Base-by-base conservation (phyloP, 257 asterid genomes). In the Paulownia fortunei region DNA sequence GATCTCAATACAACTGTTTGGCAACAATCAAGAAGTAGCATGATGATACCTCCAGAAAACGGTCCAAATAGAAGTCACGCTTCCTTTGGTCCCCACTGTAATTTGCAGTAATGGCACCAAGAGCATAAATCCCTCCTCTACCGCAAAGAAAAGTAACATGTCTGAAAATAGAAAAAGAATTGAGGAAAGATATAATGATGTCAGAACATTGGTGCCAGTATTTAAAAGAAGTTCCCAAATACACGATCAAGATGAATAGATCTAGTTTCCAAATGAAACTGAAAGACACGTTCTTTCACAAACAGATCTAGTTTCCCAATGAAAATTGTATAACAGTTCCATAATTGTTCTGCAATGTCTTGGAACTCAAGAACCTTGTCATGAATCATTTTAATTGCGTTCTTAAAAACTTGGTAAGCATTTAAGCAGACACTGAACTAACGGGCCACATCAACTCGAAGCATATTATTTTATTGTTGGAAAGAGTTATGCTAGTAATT, bases 71-170 rank as follows among this genome's bases (percentile, higher is more conserved):
- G 52, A 83, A 67, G 66, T 80, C 91, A 21, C 87, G 63, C 76
- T 74, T 84, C 46, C 63, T 69, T 70, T 58, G 88, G 82, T 90
- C 94, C 86, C 89, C 86, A 6, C 77, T 16, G 73, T 76, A 88
- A 68, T 78, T 85, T 61, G 93, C 89, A 10, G 88, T 76, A 68
- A 88, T 84, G 67, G 93, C 88, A 63, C 96, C 96, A 70, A 90
- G 87, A 10, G 91, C 92, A 80, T 84, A 88, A 56, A 86, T 69
- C 81, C 96, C 94, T 80, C 93, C 92, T 84, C 87, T 83, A 73
- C 96, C 94, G 79, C 92, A 87, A n/a, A 90, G 80, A 76, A 90
- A 90, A 44, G 96, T 88, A 81, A 88, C 84, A 51, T 86, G 86
- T 78, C 96, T 90, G 86, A 37, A 76, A n/a, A 18, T 0, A 13